A percentile compares a stretch with the other conserved stretches of the same genome.
Evolutionary conservation across 2,329 filamentous ascomycete genomes (phyloP).

Genomic region (Ophiostoma sp.): DNA sequence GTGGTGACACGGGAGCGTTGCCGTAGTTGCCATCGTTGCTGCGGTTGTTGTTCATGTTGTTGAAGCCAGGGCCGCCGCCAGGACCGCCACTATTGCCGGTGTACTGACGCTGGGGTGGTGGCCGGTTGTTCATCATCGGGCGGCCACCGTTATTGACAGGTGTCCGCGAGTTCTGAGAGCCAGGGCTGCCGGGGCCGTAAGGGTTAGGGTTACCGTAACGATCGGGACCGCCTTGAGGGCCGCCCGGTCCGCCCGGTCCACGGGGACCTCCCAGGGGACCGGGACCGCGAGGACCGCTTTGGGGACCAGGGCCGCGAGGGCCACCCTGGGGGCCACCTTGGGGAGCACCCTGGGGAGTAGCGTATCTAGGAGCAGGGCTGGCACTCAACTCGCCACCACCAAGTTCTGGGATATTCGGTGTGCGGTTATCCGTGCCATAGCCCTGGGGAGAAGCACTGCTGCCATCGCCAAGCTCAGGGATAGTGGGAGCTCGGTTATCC

Average conservation of each 20-base stretch:
- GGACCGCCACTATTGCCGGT: constrained; percentile 12
- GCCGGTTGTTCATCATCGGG: constrained; percentile 17
- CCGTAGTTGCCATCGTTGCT: constrained; percentile 16
- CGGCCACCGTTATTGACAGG: constrained; percentile 1
- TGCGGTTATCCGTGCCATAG: constrained; percentile 16
- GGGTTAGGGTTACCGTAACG: neutral
- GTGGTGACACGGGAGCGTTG: constrained; percentile 22
- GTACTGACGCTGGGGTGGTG: constrained; percentile 36
- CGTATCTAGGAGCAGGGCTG: neutral
- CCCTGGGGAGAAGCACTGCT: neutral
- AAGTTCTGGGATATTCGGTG: constrained; percentile 10
- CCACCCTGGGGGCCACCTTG: neutral
- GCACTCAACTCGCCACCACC: neutral
- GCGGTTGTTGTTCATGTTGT: constrained; percentile 19
- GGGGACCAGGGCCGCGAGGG: neutral
- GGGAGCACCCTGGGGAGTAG: constrained; percentile 1
- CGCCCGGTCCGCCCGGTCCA: neutral
- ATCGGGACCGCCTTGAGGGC: neutral
- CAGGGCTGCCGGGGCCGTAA: neutral
- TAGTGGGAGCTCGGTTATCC: constrained; percentile 16
- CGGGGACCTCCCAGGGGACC: neutral
- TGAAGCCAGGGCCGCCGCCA: constrained; percentile 9
- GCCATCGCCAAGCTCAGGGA: neutral
- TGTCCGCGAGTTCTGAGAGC: neutral
- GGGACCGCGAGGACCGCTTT: neutral